These are phyloP conservation scores for Megacollybia marginata DNA, from an alignment of 768 basidiomycete species.

Conservation along the genomic window DNA sequence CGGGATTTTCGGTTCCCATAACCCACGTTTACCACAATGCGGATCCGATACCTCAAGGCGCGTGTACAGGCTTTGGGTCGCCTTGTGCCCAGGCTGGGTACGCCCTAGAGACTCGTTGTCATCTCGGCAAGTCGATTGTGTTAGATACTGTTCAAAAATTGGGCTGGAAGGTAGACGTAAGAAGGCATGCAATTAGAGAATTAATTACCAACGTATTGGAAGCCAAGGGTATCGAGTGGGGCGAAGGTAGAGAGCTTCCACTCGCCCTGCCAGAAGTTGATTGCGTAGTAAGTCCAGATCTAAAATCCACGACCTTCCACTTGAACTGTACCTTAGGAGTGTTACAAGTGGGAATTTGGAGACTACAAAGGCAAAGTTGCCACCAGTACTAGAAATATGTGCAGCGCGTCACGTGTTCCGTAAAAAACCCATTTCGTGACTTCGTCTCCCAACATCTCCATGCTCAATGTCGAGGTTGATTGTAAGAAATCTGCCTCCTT, in stretches of 20 bases:
- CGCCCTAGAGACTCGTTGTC: conserved; percentile 82
- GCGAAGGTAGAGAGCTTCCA: conserved; percentile 42
- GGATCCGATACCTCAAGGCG: conserved; percentile 87
- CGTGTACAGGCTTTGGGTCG: conserved; percentile 69
- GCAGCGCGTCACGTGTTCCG: too few species aligned
- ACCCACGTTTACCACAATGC: conserved; percentile 88
- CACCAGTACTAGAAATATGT: neutral
- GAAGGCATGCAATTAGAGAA: conserved; percentile 66
- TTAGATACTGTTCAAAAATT: conserved; percentile 83
- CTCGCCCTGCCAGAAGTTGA: conserved; percentile 51
- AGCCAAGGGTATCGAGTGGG: conserved; percentile 45
- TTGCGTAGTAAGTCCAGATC: conserved; percentile 41
- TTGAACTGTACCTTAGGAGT: conserved; percentile 42
- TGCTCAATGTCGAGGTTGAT: conserved; percentile 71
- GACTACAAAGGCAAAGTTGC: conserved; percentile 20
- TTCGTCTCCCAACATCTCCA: too few species aligned
- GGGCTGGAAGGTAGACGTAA: conserved; percentile 75
- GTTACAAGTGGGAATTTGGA: conserved; percentile 72
- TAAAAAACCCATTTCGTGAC: too few species aligned
- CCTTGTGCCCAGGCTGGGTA: conserved; percentile 80
- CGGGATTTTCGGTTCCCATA: conserved; percentile 32
- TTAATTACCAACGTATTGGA: conserved; percentile 60
- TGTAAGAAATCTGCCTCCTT: conserved; percentile 71
- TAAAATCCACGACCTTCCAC: neutral
- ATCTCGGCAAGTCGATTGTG: conserved; percentile 79